Evolutionary conservation across 2,329 filamentous ascomycete genomes (phyloP), one percentile per base, ranked within the genome.

Genomic region (Sclerotinia borealis): DNA sequence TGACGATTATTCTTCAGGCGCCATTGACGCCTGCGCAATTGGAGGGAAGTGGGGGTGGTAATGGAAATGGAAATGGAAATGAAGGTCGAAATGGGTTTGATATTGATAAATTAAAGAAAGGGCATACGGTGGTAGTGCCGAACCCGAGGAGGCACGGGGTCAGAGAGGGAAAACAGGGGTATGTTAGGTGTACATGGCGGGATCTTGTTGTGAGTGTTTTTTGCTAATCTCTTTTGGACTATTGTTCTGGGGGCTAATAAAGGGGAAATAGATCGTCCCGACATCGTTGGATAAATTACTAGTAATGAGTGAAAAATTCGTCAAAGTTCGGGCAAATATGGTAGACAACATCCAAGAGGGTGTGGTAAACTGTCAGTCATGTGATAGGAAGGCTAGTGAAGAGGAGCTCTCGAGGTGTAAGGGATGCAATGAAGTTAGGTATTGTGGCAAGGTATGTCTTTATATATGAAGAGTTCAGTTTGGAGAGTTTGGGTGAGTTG

Each of bases 391-490:
- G 8, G 65, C 61, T 11, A 55, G 49, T 9, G 54, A 58, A 9
- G 64, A 63, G 13, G 63, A 63, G 9, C 64, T 73, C 51, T 63
- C 61, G 13, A 67, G 63, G 39, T 73, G 71, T 66, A 69, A 66
- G 65, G 72, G 72, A 0, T 73, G 72, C 62, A 65, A 63, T 43
- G 54, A 60, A 25, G 69, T 69, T 34, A 72, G 70, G 70, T 73
- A 73, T 67, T 73, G 72, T 63, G 66, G 67, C 13, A 73, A 72
- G 67, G 72, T 72, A 64, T 27, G 65, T 66, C 36, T 59, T 31
- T 11, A 13, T 49, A n/a, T 22, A n/a, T 27, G 29, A 15, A 29
- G 49, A 15, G 47, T 61, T 22, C 48, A 49, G 31, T 3, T 34
- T n/a, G 11, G 15, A 29, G 25, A 52, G 27, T 41, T 55, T 34